Conservation (phyloP, 2,329 filamentous ascomycete genomes). For the Sporothrix pallida region DNA sequence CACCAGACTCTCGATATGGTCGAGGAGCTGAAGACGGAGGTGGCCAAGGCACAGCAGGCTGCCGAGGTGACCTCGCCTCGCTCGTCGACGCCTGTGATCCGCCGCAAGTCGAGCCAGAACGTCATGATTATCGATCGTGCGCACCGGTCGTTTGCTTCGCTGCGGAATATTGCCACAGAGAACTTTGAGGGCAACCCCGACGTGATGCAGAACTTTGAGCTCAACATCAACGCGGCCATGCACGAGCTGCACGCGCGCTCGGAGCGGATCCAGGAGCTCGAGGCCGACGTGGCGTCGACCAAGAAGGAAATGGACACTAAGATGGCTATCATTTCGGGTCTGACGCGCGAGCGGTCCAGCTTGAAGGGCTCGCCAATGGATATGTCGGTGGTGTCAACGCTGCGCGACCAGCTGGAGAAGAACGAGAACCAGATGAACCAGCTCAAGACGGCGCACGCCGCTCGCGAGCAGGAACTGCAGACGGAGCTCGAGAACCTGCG, state of each 20-base stretch:
- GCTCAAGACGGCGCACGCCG: slow-evolving; percentile 73
- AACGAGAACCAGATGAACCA: slow-evolving; percentile 80
- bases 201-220: slow-evolving; percentile 87
- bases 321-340: slow-evolving; percentile 91
- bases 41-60: slow-evolving; percentile 74
- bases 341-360: slow-evolving; percentile 91
- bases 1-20: slow-evolving; percentile 82
- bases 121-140: slow-evolving; percentile 87
- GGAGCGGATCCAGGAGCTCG: slow-evolving; percentile 87
- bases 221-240: slow-evolving; percentile 90
- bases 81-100: slow-evolving; percentile 76
- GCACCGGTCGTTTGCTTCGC: slow-evolving; percentile 85
- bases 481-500: slow-evolving; percentile 73
- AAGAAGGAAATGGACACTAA: slow-evolving; percentile 98
- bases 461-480: slow-evolving; percentile 75
- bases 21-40: slow-evolving; percentile 86
- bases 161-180: slow-evolving; percentile 86
- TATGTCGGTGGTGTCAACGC: slow-evolving; percentile 83
- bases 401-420: slow-evolving; percentile 86
- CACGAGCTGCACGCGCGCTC: slow-evolving; percentile 86
- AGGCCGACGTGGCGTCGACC: slow-evolving; percentile 78
- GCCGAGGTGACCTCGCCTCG: slow-evolving; percentile 66
- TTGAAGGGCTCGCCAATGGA: slow-evolving; percentile 84
- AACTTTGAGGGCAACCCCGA: slow-evolving; percentile 84
- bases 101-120: slow-evolving; percentile 90